Conservation (phyloP, 768 basidiomycete genomes). For the Hygrocybe coccinea region DNA sequence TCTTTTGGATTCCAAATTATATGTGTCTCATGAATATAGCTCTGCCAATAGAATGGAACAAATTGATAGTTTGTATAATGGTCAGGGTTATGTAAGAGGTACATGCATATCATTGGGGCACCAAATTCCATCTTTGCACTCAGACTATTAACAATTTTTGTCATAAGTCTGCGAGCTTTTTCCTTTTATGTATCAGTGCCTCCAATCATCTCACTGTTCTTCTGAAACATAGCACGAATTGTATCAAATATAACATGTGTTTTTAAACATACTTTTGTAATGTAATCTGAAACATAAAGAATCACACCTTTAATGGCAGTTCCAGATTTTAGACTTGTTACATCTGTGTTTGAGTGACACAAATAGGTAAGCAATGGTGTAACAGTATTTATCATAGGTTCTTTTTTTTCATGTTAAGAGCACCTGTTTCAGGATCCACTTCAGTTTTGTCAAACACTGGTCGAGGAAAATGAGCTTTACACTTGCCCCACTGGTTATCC, state of each 20-base stretch:
- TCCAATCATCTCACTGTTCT: conserved; percentile 18
- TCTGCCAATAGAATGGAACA: conserved; percentile 14
- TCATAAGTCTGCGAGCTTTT: conserved; percentile 21
- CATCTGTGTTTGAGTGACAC: conserved; percentile 34
- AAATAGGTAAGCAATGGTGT: conserved; percentile 26
- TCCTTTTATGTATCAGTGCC: conserved; percentile 5
- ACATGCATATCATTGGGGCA: conserved; percentile 22
- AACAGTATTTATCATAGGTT: conserved; percentile 32
- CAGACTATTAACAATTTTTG: conserved; percentile 27
- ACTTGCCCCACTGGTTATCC: conserved; percentile 25
- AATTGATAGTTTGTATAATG: conserved; percentile 31
- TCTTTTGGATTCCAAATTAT: conserved; percentile 10
- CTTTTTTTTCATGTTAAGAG: conserved; percentile 24
- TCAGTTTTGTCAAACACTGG: conserved; percentile 12
- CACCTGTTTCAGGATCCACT: conserved; percentile 27
- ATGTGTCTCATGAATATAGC: conserved; percentile 15
- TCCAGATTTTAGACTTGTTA: conserved; percentile 30
- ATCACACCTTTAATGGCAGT: conserved; percentile 33
- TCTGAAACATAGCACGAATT: conserved; percentile 20
- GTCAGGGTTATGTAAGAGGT: conserved; percentile 25
- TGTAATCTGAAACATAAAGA: conserved; percentile 35
- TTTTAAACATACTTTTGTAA: conserved; percentile 32
- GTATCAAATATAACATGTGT: conserved; percentile 33
- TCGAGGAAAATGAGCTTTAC: conserved; percentile 34
- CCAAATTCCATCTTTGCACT: conserved; percentile 29